Base-by-base conservation (phyloP, 176 grass and related monocot genomes). In the Carex scoparia region DNA sequence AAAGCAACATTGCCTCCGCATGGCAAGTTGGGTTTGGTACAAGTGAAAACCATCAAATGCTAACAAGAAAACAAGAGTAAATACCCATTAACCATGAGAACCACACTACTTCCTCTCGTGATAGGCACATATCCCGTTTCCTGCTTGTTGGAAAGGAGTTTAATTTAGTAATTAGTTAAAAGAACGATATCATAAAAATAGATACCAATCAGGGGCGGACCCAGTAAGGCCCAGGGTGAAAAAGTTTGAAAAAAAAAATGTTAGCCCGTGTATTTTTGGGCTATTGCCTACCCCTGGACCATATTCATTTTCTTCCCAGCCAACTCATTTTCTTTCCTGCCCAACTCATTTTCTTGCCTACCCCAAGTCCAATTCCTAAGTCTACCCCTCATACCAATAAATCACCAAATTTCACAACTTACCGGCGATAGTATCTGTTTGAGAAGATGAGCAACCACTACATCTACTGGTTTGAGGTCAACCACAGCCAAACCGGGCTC, bases 1-100 rank as follows among this genome's bases (percentile, higher is more conserved):
- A 14, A 55, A 31, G 46, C 11, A 76, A 56, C 4, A 55, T 55
- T 55, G 72, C 4, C 48, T 14, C 23, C 0, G 2, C 44, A 55
- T 54, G 11, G 11, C 44, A 56, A 58, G 51, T n/a, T 79, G 53
- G 48, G 30, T 33, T 10, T 58, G 28, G 30, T 58, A 79, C 51
- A 14, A 79, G 49, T 58, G 33, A 53, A 7, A 35, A 57, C 2
- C 53, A 58, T 79, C 53, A 79, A 57, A 79, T 14, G 4, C 28
- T 79, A 79, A 35, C 74, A 78, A 79, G 7, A 18, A 79, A 56
- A 79, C 33, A 79, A 79, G 51, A 57, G 19, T 73, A 72, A 28
- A 90, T 99, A 99, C 97, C 97, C 97, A 38, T 99, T 99, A 87
- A 99, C 90, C 88, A 99, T 87, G 78, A 99, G 91, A 90, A 96